phyloP scores from a whole-genome alignment of 352 stramenopile genomes.

The Globisporangium viniferum region DNA sequence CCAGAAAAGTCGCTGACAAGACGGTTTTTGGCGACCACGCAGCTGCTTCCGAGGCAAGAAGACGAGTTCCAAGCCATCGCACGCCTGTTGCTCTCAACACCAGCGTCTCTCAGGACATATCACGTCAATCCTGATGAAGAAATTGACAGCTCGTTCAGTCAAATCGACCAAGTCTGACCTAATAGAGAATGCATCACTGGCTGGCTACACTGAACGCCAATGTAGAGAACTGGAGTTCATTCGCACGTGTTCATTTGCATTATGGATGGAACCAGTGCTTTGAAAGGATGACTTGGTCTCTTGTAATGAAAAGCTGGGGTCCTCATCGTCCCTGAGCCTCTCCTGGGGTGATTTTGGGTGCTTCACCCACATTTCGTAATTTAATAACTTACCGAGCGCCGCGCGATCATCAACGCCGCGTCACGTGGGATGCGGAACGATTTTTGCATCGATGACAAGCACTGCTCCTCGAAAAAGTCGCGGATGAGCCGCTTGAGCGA shows the following conservation, averaged over 20 bases:
- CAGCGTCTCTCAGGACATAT: neutral
- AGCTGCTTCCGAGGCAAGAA: slow-evolving; percentile 22
- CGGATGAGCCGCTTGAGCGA: slow-evolving; percentile 74
- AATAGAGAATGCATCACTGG: neutral
- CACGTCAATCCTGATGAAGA: slow-evolving; percentile 25
- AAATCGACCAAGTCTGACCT: slow-evolving; percentile 8
- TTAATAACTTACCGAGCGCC: slow-evolving; percentile 15
- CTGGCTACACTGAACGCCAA: neutral
- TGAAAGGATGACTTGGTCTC: slow-evolving; percentile 1
- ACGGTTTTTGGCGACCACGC: neutral
- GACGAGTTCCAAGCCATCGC: slow-evolving; percentile 38
- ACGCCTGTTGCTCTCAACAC: slow-evolving; percentile 21
- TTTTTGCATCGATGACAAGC: slow-evolving; percentile 62
- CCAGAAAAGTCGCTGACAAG: neutral
- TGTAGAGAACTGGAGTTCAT: neutral
- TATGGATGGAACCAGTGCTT: neutral
- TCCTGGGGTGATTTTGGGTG: neutral
- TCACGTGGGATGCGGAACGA: slow-evolving; percentile 67
- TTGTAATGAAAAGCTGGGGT: neutral
- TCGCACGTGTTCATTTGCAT: neutral
- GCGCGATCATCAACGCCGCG: slow-evolving; percentile 52
- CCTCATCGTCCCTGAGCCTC: neutral
- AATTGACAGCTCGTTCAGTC: slow-evolving; percentile 20
- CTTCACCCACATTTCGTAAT: neutral
- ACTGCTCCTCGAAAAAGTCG: slow-evolving; percentile 80